phyloP scores from a whole-genome alignment of 2,329 filamentous ascomycete species.

The Colletotrichum sp. region DNA sequence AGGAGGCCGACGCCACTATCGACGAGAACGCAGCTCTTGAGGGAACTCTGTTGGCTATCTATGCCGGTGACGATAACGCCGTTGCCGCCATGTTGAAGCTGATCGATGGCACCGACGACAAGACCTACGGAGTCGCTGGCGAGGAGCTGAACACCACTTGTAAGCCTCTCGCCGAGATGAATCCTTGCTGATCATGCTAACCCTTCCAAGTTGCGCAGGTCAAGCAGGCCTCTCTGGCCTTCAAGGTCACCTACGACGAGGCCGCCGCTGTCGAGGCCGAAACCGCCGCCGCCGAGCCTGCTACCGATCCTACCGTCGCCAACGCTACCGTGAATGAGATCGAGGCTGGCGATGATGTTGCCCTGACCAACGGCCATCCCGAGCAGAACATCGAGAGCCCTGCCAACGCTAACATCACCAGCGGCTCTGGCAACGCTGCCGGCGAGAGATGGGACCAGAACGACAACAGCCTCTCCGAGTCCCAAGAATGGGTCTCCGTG shows the following conservation, averaged over 20 bases:
- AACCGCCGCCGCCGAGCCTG: slow-evolving; percentile 32
- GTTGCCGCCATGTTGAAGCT: slow-evolving; percentile 80
- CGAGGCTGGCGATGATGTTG: slow-evolving; percentile 49
- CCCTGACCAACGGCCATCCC: slow-evolving; percentile 47
- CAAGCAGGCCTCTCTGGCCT: slow-evolving; percentile 58
- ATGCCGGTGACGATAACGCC: slow-evolving; percentile 77
- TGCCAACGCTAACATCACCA: slow-evolving; percentile 56
- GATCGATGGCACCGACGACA: slow-evolving; percentile 73
- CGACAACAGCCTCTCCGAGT: slow-evolving; percentile 45
- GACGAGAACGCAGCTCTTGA: slow-evolving; percentile 85
- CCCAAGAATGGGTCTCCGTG: slow-evolving; percentile 74
- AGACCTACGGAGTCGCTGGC: slow-evolving; percentile 68
- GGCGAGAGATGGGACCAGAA: slow-evolving; percentile 71
- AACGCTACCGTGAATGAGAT: slow-evolving; percentile 74
- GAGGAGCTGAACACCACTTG: slow-evolving; percentile 73
- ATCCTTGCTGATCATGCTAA: slow-evolving; percentile 23
- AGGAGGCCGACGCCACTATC: slow-evolving; percentile 66
- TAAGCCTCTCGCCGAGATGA: slow-evolving; percentile 47
- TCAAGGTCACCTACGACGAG: slow-evolving; percentile 49
- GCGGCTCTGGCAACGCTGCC: slow-evolving; percentile 63
- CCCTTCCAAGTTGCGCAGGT: slow-evolving; percentile 46
- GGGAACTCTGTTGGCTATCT: slow-evolving; percentile 78
- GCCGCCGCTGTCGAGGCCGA: slow-evolving; percentile 22
- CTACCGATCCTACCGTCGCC: slow-evolving; percentile 70
- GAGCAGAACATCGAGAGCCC: slow-evolving; percentile 47